phyloP scores from a whole-genome alignment of 2,329 filamentous ascomycete genomes.

The Fusarium lyarnte region DNA sequence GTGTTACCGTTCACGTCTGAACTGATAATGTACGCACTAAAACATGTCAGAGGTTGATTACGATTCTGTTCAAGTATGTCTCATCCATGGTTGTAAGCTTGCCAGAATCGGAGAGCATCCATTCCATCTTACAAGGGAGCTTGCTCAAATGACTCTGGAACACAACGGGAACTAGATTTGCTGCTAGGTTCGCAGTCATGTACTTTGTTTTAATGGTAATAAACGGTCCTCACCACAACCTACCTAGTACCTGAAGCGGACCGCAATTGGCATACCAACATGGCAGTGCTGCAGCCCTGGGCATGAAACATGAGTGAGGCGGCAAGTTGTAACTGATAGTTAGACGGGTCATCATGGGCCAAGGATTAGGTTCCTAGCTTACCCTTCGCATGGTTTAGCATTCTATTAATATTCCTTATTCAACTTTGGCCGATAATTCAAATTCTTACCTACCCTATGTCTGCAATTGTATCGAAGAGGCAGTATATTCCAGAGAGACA shows the following conservation, averaged over 20 bases:
- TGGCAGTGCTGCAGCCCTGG: neutral
- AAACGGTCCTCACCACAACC: neutral
- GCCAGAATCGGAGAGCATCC: neutral
- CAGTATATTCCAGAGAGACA: neutral
- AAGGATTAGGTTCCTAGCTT: neutral
- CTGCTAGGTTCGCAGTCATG: neutral
- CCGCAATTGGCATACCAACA: neutral
- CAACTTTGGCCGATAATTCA: neutral
- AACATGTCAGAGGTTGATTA: slow-evolving; percentile 24
- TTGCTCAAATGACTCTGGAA: neutral
- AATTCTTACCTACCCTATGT: neutral
- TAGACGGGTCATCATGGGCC: neutral
- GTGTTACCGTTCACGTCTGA: slow-evolving; percentile 20
- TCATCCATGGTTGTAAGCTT: neutral
- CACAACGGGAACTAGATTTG: neutral
- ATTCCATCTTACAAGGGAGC: neutral
- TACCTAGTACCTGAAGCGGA: neutral
- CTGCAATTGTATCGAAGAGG: neutral
- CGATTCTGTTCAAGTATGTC: neutral
- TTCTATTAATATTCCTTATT: neutral
- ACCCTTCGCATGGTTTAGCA: neutral
- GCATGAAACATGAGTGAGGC: slow-evolving; percentile 23
- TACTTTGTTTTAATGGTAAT: neutral
- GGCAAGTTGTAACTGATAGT: neutral
- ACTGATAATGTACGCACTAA: slow-evolving; percentile 32